Percentiles rank a stretch among this genome's conserved stretches.
phyloP scores from a whole-genome alignment of 2,329 filamentous ascomycete genomes.

The Chaetomiaceae sp. region DNA sequence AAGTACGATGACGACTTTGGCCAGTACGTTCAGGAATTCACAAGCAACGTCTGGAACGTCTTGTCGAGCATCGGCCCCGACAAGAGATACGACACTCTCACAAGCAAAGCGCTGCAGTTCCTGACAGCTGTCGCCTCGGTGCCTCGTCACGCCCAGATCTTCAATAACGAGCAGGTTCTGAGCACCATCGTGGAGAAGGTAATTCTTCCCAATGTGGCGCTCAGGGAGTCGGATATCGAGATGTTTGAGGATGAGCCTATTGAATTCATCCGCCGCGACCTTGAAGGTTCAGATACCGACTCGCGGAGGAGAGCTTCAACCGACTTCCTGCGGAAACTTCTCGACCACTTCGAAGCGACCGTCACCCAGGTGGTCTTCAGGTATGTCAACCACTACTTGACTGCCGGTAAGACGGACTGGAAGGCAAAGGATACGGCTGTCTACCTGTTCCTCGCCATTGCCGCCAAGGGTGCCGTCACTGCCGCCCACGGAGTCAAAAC shows the following conservation, averaged over 20 bases:
- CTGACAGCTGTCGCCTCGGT: slow-evolving; percentile 82
- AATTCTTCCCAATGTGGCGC: slow-evolving; percentile 83
- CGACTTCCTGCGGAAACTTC: slow-evolving; percentile 84
- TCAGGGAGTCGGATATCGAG: slow-evolving; percentile 91
- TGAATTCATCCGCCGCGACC: slow-evolving; percentile 90
- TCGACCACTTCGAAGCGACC: slow-evolving; percentile 79
- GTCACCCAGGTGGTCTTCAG: slow-evolving; percentile 84
- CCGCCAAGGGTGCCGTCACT: slow-evolving; percentile 84
- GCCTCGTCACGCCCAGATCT: slow-evolving; percentile 71
- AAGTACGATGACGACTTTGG: slow-evolving; percentile 97
- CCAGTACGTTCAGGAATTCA: slow-evolving; percentile 73
- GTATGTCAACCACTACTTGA: slow-evolving; percentile 83
- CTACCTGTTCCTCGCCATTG: slow-evolving; percentile 91
- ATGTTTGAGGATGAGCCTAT: slow-evolving; percentile 98
- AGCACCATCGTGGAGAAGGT: slow-evolving; percentile 93
- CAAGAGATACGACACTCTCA: slow-evolving; percentile 89
- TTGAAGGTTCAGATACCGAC: slow-evolving; percentile 94
- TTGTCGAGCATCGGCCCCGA: slow-evolving; percentile 81
- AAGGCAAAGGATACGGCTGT: slow-evolving; percentile 98
- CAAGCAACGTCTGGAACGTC: slow-evolving; percentile 85
- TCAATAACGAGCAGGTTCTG: slow-evolving; percentile 76
- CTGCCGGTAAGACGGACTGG: slow-evolving; percentile 80
- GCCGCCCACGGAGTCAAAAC: slow-evolving; percentile 85
- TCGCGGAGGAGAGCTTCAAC: slow-evolving; percentile 88
- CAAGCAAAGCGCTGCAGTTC: slow-evolving; percentile 93